These are phyloP conservation scores for Delonix regia DNA, from an alignment of 306 rosid genomes.

Conservation along the genomic window DNA sequence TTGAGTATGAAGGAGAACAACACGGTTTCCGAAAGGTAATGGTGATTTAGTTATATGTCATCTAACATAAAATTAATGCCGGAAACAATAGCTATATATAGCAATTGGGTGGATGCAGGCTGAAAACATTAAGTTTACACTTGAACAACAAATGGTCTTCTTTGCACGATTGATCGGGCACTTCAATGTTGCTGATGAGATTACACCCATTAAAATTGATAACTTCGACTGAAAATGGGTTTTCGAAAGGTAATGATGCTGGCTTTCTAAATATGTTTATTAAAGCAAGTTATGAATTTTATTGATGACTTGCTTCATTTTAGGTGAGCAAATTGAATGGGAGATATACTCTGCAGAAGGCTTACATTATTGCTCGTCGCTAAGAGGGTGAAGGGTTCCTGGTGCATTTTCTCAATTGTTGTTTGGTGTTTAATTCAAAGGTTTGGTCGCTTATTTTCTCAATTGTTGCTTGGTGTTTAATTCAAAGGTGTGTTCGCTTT, in stretches of 20 bases:
- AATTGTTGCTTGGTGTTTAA: not conserved
- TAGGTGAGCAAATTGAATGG: not conserved
- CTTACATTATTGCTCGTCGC: not conserved
- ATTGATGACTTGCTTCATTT: not conserved
- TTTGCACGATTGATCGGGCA: slow-evolving; percentile 82
- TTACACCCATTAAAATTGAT: slow-evolving; percentile 79
- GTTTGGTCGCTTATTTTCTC: not conserved
- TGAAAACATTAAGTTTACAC: slow-evolving; percentile 87
- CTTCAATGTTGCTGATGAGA: slow-evolving; percentile 81
- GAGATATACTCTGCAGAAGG: not conserved
- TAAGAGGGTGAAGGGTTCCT: not conserved
- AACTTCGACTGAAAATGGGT: slow-evolving; percentile 54
- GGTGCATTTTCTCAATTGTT: not conserved
- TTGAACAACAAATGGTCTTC: slow-evolving; percentile 98
- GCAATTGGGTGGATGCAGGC: slow-evolving; percentile 62
- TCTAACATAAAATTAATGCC: not conserved
- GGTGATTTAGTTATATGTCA: slow-evolving; percentile 6
- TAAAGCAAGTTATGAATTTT: not conserved
- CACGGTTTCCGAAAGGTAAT: slow-evolving; percentile 94
- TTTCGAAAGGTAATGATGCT: slow-evolving; percentile 29
- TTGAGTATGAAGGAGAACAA: slow-evolving; percentile 95
- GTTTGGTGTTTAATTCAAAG: not conserved
- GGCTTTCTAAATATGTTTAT: slow-evolving; percentile 16
- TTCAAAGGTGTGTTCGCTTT: not conserved
- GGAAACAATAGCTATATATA: slow-evolving; percentile 16